Evolutionary conservation across 73 alveolate genomes (phyloP), one percentile per base, ranked within the genome.

Genomic region (Paramecium pentaurelia): DNA sequence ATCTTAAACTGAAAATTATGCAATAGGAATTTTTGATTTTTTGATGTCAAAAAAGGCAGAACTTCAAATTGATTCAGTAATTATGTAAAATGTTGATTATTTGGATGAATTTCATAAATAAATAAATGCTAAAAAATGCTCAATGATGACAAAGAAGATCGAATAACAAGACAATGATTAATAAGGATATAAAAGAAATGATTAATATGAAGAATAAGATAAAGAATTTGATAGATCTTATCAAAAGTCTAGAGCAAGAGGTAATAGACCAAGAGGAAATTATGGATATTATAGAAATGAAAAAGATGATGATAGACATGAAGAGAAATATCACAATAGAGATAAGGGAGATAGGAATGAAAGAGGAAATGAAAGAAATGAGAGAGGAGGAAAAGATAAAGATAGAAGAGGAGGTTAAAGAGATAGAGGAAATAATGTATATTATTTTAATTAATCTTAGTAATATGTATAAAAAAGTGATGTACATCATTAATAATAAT

Each of bases 71-170:
- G 91, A 80, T 80, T 80, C 71, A 27, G 45, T 80, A 0, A 42
- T 47, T 22, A 80, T 80, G 91, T 25, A 27, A 34, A 80, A 80
- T 80, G 75, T 80, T 42, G 91, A 80, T 44, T 80, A 80, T 22
- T 80, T 80, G 73, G 91, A 80, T 20, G 91, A 80, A 45, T 80
- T 80, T 80, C 75, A 80, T 45, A 80, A 47, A 25, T 36, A 80
- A 44, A 42, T 80, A 14, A 73, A 73, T 32, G 14, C 34, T 25
- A 73, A 73, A 73, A 22, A 40, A 73, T 38, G 40, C 40, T 12
- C 37, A 38, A 73, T 73, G 60, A 40, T 73, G 47, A 73, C 34
- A 7, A 34, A 37, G 44, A 38, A 73, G 32, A 54, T 54, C 11
- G 70, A 54, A 18, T 8, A 54, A 54, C 18, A 54, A 12, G 70